These are phyloP conservation scores for Leccinum disarticulatum DNA, from an alignment of 768 basidiomycete genomes.

Conservation along the genomic window DNA sequence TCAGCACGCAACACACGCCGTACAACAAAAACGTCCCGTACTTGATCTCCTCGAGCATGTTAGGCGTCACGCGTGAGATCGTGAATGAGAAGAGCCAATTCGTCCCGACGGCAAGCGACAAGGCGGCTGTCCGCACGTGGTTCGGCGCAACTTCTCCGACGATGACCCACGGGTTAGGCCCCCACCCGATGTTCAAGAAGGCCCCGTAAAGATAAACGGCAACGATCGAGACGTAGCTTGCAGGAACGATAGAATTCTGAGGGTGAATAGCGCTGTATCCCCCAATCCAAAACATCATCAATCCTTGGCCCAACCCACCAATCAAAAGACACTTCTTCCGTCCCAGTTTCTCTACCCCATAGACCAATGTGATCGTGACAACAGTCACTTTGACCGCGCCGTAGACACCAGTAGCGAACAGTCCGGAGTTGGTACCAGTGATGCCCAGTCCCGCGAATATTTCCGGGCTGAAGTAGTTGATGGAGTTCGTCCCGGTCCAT, in stretches of 20 bases:
- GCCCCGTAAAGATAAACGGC: constrained; percentile 40
- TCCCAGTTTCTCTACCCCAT: constrained; percentile 50
- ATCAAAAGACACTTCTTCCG: constrained; percentile 50
- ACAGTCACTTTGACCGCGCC: constrained; percentile 42
- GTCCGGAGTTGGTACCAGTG: constrained; percentile 38
- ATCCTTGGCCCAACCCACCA: constrained; percentile 48
- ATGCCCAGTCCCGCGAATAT: constrained; percentile 52
- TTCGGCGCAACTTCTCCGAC: constrained; percentile 39
- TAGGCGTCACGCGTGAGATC: constrained; percentile 39
- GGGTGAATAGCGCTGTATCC: constrained; percentile 36
- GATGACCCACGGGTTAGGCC: constrained; percentile 33
- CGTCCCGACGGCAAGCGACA: constrained; percentile 32
- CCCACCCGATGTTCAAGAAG: constrained; percentile 37
- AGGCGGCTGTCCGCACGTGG: constrained; percentile 37
- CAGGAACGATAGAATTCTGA: constrained; percentile 26
- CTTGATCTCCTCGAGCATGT: constrained; percentile 33
- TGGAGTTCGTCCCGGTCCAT: constrained; percentile 55
- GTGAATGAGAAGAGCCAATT: constrained; percentile 40
- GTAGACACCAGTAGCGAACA: constrained; percentile 51
- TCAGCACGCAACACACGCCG: constrained; percentile 32
- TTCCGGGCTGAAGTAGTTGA: constrained; percentile 54
- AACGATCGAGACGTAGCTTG: constrained; percentile 39
- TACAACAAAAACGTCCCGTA: constrained; percentile 36
- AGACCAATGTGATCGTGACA: constrained; percentile 39
- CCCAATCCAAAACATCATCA: constrained; percentile 39